Base-by-base conservation (phyloP, 495 filamentous ascomycete species). In the Daldinia bambusicola region DNA sequence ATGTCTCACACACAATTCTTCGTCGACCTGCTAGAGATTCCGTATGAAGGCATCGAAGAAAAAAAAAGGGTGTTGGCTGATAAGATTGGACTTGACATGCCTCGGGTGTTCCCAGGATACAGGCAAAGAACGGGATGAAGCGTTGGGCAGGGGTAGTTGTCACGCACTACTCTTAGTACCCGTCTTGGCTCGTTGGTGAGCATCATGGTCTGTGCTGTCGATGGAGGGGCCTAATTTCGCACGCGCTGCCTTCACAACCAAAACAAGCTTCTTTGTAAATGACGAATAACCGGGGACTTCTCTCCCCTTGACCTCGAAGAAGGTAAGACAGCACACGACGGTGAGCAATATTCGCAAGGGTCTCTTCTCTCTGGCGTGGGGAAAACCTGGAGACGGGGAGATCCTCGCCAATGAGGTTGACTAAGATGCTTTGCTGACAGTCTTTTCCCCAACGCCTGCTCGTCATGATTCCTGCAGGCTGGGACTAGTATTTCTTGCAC, bases 271-370 rank as follows among this genome's bases (percentile, higher is more conserved):
- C 60, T 22, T 48, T 48, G 48, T 18, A 59, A 70, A 31, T 74
- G 63, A 66, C 55, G 63, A 64, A 56, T 60, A 41, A 60, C 38
- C 7, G 62, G 50, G 57, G 52, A 58, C 41, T 53, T 16, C 31
- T 40, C 57, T 53, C 32, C 31, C 51, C 57, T 62, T 63, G 57
- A 37, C 59, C 57, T 63, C 62, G 10, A 70, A 70, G 59, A 61
- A 57, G 71, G 71, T 64, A 74, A 74, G 60, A 67, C 37, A 38
- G 59, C 71, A 74, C 71, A 74, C 67, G 71, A 74, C 67, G 66
- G 67, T 43, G 66, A 70, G 58, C 58, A 51, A 51, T 12, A 40
- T 26, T 31, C 58, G 40, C 58, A 67, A 70, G 63, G 22, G 60
- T 3, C 8, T 26, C 26, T 31, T 20, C 50, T 10, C 63, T 66